Evolutionary conservation across 306 rosid genomes (phyloP).

Genomic region (Fragaria vesca): DNA sequence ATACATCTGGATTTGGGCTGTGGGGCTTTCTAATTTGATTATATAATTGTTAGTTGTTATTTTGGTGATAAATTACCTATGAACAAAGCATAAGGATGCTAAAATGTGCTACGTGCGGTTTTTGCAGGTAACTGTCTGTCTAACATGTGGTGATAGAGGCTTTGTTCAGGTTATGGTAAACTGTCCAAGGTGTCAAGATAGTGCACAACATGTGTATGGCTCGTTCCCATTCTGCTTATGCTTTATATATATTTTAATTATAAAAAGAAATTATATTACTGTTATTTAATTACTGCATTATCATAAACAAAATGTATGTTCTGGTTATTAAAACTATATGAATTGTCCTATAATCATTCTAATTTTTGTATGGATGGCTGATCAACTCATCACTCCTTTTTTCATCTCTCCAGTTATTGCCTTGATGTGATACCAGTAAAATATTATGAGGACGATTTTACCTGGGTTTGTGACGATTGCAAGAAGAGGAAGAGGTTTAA

Average conservation of each 20-base stretch:
- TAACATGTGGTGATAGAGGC: slow-evolving; percentile 25
- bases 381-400: background rate
- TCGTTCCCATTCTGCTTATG: background rate
- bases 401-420: slow-evolving; percentile 15
- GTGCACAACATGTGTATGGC: slow-evolving; percentile 22
- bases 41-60: background rate
- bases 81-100: background rate
- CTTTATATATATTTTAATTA: background rate
- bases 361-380: background rate
- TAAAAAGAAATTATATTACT: background rate
- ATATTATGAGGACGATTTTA: slow-evolving; percentile 29
- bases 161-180: background rate
- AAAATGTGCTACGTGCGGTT: background rate
- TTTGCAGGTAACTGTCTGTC: slow-evolving; percentile 24
- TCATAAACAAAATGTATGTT: background rate
- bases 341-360: background rate
- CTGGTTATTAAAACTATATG: background rate
- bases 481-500: slow-evolving; percentile 24
- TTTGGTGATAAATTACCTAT: background rate
- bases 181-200: slow-evolving; percentile 21
- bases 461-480: slow-evolving; percentile 82
- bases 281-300: background rate
- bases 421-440: slow-evolving; percentile 10
- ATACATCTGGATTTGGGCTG: background rate
- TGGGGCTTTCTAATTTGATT: background rate